Base-by-base conservation (phyloP, 495 filamentous ascomycete species). In the Bathelium albidoporum region DNA sequence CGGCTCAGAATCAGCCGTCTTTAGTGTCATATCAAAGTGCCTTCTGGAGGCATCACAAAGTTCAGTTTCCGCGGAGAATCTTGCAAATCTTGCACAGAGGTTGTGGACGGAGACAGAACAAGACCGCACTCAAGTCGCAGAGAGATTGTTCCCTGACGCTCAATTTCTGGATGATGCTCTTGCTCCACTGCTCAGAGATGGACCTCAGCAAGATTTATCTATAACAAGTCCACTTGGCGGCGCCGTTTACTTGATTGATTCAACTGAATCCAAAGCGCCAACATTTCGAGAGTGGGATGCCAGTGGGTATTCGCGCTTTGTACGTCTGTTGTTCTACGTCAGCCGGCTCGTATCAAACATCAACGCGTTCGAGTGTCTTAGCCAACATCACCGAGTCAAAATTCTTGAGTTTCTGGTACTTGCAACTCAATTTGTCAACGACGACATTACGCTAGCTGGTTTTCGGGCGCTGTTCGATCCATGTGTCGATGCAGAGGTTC, bases 211-310 rank as follows among this genome's bases (percentile, higher is more conserved):
- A 16, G 86, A 88, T 10, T 72, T 91, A 5, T 82, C 89, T 10
- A 80, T 95, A 9, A 88, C 87, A 4, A 89, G 85, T 70, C 80
- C 82, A 11, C 73, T 96, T 24, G 83, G 82, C 5, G 89, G 89
- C 16, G 81, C 81, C 12, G 83, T 92, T 32, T 84, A 88, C 66
- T 73, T 97, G 4, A 78, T 87, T 0, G 71, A 82, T 44, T 64
- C 44, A 32, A 77, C 24, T 11, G 12, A 36, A 20, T 16, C 45
- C 32, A n/a, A n/a, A n/a, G 11, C 59, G 10, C 12, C 11, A 29
- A 24, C 16, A 31, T n/a, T 22, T 28, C 41, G n/a, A 59, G 44
- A 58, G 70, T 53, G 85, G 44, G 91, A 97, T 74, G 74, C 76
- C 1, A 78, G 79, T 59, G 89, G 88, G 1, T 83, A 83, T 24